These are phyloP conservation scores for Epichloe bromicola DNA, from an alignment of 2,329 filamentous ascomycete genomes.

Conservation along the genomic window DNA sequence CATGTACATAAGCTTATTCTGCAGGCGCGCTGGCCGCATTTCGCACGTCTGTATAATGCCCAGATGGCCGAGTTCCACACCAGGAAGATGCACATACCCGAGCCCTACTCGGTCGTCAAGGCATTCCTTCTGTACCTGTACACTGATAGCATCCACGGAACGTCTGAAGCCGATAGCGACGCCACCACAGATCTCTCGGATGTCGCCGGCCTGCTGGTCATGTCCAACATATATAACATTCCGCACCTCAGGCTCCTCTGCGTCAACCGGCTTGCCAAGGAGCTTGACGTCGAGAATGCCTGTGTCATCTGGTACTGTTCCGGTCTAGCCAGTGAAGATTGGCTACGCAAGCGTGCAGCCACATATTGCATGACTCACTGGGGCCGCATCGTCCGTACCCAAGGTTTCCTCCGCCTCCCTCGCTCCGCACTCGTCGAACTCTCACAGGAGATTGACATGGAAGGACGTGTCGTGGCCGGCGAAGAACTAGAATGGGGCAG, in stretches of 20 bases:
- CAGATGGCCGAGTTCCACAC: conserved; percentile 98
- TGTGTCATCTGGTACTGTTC: conserved; percentile 95
- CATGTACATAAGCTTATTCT: conserved; percentile 92
- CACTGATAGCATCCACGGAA: conserved; percentile 70
- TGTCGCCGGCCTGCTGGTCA: conserved; percentile 86
- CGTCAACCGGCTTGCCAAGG: conserved; percentile 77
- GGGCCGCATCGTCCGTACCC: conserved; percentile 83
- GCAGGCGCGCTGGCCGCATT: conserved; percentile 92
- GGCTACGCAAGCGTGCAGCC: conserved; percentile 80
- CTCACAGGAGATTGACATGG: conserved; percentile 84
- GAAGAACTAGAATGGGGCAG: conserved; percentile 57
- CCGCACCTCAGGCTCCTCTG: conserved; percentile 82
- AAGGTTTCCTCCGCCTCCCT: conserved; percentile 71
- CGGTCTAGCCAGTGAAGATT: conserved; percentile 79
- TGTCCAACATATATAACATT: conserved; percentile 98
- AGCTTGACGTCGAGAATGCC: conserved; percentile 87
- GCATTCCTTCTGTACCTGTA: conserved; percentile 95
- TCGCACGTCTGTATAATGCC: conserved; percentile 77
- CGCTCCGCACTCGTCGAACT: conserved; percentile 75
- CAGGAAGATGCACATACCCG: conserved; percentile 94
- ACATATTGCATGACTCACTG: conserved; percentile 86
- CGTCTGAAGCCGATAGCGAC: conserved; percentile 40
- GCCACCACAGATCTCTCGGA: conserved; percentile 71
- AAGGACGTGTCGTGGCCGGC: conserved; percentile 80
- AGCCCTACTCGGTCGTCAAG: conserved; percentile 86